Percentiles rank a stretch among this genome's conserved stretches.
These are phyloP conservation scores for Emericellopsis cladophorae DNA, from an alignment of 2,329 filamentous ascomycete species.

Conservation along the genomic window DNA sequence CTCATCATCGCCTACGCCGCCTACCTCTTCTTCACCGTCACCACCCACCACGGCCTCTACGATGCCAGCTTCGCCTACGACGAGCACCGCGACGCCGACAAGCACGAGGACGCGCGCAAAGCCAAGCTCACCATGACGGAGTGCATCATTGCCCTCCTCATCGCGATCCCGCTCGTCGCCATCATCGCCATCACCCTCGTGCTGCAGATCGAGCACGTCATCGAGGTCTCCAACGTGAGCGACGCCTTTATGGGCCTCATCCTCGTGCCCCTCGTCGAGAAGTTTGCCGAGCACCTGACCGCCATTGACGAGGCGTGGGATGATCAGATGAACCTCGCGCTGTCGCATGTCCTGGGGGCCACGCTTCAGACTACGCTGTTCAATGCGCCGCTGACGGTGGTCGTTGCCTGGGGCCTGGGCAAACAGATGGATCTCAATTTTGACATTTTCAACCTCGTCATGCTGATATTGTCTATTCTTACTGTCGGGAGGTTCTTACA, in stretches of 20 bases:
- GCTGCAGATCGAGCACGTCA: conserved; percentile 52
- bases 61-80: conserved; percentile 61
- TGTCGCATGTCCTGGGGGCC: conserved; percentile 75
- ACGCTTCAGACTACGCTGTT: conserved; percentile 84
- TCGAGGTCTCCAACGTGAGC: conserved; percentile 28
- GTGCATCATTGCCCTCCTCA: conserved; percentile 48
- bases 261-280: conserved; percentile 71
- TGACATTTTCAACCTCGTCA: conserved; percentile 72
- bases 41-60: conserved; percentile 65
- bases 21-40: conserved; percentile 62
- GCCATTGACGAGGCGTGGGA: conserved; percentile 78
- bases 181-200: conserved; percentile 65
- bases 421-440: conserved; percentile 71
- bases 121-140: conserved; percentile 66
- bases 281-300: conserved; percentile 74
- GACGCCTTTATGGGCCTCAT: conserved; percentile 56
- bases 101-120: conserved; percentile 44
- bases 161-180: conserved; percentile 57
- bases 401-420: conserved; percentile 69
- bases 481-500: conserved; percentile 79
- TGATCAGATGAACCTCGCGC: conserved; percentile 72
- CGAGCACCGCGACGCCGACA: conserved; percentile 54
- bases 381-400: conserved; percentile 71
- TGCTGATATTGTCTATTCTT: conserved; percentile 73
- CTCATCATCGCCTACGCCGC: conserved; percentile 56